Percentiles rank a stretch among this genome's conserved stretches.
These are phyloP conservation scores for Talaromyces piceae DNA, from an alignment of 2,329 filamentous ascomycete genomes.

Conservation along the genomic window DNA sequence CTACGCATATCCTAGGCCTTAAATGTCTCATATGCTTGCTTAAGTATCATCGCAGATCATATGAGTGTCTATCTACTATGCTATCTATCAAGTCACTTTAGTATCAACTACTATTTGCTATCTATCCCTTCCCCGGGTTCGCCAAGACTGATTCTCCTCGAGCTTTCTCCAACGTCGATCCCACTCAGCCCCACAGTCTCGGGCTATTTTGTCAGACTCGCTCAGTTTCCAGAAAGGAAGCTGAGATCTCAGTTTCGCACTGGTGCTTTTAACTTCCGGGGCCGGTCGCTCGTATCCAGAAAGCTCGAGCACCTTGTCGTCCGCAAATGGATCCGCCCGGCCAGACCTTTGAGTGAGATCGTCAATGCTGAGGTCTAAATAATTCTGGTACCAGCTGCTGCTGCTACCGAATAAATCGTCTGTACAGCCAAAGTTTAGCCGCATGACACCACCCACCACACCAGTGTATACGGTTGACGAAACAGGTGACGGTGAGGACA, in stretches of 20 bases:
- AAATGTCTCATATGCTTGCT: no score
- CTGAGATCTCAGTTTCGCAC: slow-evolving; percentile 30
- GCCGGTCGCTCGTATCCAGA: slow-evolving; percentile 40
- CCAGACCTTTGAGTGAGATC: slow-evolving; percentile 8
- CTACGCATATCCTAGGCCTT: no score
- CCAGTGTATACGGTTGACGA: slow-evolving; percentile 41
- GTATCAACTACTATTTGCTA: background rate
- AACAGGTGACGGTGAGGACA: slow-evolving; percentile 37
- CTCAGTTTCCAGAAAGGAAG: slow-evolving; percentile 20
- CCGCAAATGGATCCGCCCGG: slow-evolving; percentile 7
- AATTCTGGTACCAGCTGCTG: slow-evolving; percentile 26
- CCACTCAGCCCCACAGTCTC: slow-evolving; percentile 26
- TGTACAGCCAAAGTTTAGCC: slow-evolving; percentile 38
- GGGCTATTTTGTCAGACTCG: slow-evolving; percentile 14
- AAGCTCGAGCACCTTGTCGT: slow-evolving; percentile 26
- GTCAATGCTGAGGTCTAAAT: slow-evolving; percentile 20
- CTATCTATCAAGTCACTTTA: no score
- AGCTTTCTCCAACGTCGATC: slow-evolving; percentile 31
- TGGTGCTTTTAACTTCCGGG: slow-evolving; percentile 22
- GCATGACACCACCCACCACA: slow-evolving; percentile 34
- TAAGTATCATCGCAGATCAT: no score
- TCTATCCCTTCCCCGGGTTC: slow-evolving; percentile 21
- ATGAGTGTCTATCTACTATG: no score
- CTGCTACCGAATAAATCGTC: slow-evolving; percentile 31
- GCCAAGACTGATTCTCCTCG: slow-evolving; percentile 16